Evolutionary conservation across 1,284 basidiomycete genomes (phyloP).

Genomic region (Waitea zeae): DNA sequence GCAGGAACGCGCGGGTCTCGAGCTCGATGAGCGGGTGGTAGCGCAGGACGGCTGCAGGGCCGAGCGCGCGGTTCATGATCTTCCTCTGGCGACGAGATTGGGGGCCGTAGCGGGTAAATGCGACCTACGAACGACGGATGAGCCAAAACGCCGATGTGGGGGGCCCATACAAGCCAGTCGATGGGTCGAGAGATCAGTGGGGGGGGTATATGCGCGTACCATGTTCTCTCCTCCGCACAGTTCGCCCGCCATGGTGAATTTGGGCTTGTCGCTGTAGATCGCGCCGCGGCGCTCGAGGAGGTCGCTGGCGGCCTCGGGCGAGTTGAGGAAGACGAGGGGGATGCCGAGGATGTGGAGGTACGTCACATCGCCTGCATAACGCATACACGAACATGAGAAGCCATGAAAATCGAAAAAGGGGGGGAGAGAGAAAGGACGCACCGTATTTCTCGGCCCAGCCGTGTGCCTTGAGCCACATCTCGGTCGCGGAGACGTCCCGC

Average conservation of each 20-base stretch:
- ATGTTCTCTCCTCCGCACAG: too few species aligned
- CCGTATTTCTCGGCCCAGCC: conserved; percentile 7
- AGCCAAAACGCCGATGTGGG: too few species aligned
- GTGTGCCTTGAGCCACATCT: conserved; percentile 4
- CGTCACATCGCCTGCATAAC: conserved; percentile 11
- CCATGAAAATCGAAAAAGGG: too few species aligned
- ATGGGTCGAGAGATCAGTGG: too few species aligned
- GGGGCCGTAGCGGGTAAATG: conserved; percentile 49
- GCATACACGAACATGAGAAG: too few species aligned
- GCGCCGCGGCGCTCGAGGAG: conserved; percentile 12
- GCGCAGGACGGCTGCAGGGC: conserved; percentile 25
- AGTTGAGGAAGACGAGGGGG: conserved; percentile 13
- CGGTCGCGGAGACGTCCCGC: conserved; percentile 3
- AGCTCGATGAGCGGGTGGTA: conserved; percentile 42
- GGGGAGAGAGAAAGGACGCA: conserved; percentile 6
- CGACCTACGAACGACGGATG: too few species aligned
- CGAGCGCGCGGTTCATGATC: conserved; percentile 46
- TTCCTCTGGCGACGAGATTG: conserved; percentile 43
- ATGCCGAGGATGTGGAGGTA: conserved; percentile 12
- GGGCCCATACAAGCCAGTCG: too few species aligned
- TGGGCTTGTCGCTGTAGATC: conserved; percentile 13
- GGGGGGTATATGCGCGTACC: too few species aligned
- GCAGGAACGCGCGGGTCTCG: conserved; percentile 1
- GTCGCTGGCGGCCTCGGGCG: conserved; percentile 9
- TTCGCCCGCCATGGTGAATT: conserved; percentile 10